A percentile compares a stretch with the other conserved stretches of the same genome.
These are phyloP conservation scores for Wickerhamiella lipophila DNA, from an alignment of 805 yeast genomes.

Conservation along the genomic window DNA sequence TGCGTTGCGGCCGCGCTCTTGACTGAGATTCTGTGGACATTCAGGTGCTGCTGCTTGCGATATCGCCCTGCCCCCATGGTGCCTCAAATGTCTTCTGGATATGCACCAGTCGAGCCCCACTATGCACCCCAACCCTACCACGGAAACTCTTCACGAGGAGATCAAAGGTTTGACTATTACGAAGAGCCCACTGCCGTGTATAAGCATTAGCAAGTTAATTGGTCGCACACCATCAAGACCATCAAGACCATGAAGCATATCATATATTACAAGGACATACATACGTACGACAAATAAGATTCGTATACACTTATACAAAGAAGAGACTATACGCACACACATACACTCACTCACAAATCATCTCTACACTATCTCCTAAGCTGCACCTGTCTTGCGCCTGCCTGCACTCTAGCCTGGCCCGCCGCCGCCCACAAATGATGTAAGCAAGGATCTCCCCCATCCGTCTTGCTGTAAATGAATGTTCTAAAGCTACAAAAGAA, in stretches of 20 bases:
- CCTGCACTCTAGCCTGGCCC: background rate
- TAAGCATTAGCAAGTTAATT: background rate
- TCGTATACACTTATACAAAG: too few species aligned
- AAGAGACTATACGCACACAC: too few species aligned
- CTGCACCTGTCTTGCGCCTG: background rate
- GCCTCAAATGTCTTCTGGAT: background rate
- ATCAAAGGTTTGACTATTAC: background rate
- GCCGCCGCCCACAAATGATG: background rate
- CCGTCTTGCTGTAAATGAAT: constrained; percentile 34
- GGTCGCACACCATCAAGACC: too few species aligned
- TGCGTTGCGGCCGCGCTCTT: constrained; percentile 38
- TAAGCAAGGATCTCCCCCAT: background rate
- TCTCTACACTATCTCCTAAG: too few species aligned
- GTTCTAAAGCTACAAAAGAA: constrained; percentile 60
- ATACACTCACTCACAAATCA: too few species aligned
- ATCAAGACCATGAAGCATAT: too few species aligned
- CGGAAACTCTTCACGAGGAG: background rate
- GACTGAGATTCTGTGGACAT: constrained; percentile 33
- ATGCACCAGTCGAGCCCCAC: background rate
- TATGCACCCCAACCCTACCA: background rate
- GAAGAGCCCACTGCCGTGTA: background rate
- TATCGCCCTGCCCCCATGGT: background rate
- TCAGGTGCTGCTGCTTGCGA: constrained; percentile 32
- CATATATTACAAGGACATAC: too few species aligned
- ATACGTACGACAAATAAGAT: too few species aligned